A percentile compares a stretch with the other conserved stretches of the same genome.
Evolutionary conservation across 2,329 filamentous ascomycete species (phyloP).

Genomic region (Paracorniculantispora psalliotae): DNA sequence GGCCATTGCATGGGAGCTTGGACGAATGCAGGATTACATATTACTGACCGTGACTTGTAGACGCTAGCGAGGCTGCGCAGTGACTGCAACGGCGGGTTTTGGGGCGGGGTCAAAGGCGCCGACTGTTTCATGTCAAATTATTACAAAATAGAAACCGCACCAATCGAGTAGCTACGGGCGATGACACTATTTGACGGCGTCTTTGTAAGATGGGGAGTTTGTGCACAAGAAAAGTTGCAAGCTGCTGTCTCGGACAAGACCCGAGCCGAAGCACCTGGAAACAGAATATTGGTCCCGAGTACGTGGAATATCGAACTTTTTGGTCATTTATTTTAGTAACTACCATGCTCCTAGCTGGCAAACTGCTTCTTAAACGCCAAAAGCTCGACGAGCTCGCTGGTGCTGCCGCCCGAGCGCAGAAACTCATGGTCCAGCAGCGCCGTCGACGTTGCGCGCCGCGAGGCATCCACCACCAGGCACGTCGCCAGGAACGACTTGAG

Average conservation of each 20-base stretch:
- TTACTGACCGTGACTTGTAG: neutral
- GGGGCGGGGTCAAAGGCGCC: neutral
- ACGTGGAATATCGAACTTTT: no score
- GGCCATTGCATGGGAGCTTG: no score
- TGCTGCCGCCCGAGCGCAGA: constrained; percentile 83
- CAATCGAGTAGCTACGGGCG: neutral
- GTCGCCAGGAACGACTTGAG: constrained; percentile 95
- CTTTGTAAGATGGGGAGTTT: no score
- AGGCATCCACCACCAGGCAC: constrained; percentile 93
- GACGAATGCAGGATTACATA: no score
- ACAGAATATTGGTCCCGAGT: no score
- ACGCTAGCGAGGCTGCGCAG: neutral
- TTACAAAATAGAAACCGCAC: neutral
- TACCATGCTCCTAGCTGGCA: neutral
- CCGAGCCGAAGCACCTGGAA: no score
- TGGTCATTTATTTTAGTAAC: no score
- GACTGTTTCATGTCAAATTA: neutral
- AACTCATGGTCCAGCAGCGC: constrained; percentile 92
- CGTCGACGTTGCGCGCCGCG: constrained; percentile 83
- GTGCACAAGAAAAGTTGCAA: no score
- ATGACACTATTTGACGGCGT: no score
- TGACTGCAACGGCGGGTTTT: neutral
- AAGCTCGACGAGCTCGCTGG: constrained; percentile 77
- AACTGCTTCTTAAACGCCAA: constrained; percentile 70
- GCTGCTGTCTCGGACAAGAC: no score